Evolutionary conservation across 345 rosid species (phyloP).

Genomic region (Boechera stricta): DNA sequence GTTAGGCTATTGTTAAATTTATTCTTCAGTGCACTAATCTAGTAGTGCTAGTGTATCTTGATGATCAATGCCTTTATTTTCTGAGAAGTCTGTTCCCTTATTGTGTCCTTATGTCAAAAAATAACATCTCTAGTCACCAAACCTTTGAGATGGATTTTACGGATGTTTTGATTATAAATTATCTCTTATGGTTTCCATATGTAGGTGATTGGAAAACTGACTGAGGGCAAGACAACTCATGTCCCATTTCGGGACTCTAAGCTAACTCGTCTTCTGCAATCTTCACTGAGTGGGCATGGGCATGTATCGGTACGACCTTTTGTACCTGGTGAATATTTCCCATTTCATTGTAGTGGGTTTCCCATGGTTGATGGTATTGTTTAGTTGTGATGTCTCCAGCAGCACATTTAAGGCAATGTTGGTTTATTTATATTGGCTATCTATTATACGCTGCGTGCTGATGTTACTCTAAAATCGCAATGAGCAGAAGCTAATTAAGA

Average conservation of each 20-base stretch:
- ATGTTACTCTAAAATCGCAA: not conserved
- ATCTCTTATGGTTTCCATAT: slow-evolving; percentile 38
- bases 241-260: slow-evolving; percentile 98
- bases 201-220: slow-evolving; percentile 98
- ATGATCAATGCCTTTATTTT: slow-evolving; percentile 20
- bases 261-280: slow-evolving; percentile 97
- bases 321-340: slow-evolving; percentile 33
- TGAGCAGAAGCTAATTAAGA: slow-evolving; percentile 18
- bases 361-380: slow-evolving; percentile 8
- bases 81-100: slow-evolving; percentile 20
- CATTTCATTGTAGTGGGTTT: slow-evolving; percentile 23
- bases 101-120: slow-evolving; percentile 21
- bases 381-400: slow-evolving; percentile 15
- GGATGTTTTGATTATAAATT: slow-evolving; percentile 27
- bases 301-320: slow-evolving; percentile 89
- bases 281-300: slow-evolving; percentile 96
- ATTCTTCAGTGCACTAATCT: slow-evolving; percentile 16
- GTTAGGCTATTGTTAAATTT: slow-evolving; percentile 13
- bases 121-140: slow-evolving; percentile 20
- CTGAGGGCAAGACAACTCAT: slow-evolving; percentile 98
- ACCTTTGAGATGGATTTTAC: not conserved
- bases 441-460: not conserved
- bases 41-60: slow-evolving; percentile 12
- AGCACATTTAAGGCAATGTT: slow-evolving; percentile 20
- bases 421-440: slow-evolving; percentile 22